Evolutionary conservation across 1,284 basidiomycete genomes (phyloP), one percentile per base, ranked within the genome.

Genomic region (Flammula alnicola): DNA sequence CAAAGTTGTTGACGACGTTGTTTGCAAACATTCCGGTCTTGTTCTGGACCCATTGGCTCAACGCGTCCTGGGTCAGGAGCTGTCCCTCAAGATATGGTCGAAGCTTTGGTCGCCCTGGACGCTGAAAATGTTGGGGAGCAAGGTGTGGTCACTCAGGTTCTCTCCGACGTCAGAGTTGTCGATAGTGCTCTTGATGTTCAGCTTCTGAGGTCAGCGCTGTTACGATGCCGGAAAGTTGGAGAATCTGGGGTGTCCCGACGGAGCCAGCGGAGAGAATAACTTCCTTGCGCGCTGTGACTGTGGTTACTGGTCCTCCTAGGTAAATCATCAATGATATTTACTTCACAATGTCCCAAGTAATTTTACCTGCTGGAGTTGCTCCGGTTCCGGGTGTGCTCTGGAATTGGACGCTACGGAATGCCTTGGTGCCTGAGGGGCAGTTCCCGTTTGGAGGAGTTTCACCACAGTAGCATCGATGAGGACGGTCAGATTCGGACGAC

Each of bases 91-190:
- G 27, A 68, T 44, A 40, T 75, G 72, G 50, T 76, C 62, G 30
- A 49, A 68, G 33, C 72, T 57, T 31, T 80, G 72, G 51, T 73
- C 69, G 5, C 79, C 79, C n/a, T n/a, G n/a, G n/a, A n/a, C n/a
- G n/a, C n/a, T n/a, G n/a, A n/a, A n/a, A n/a, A n/a, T n/a, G n/a
- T n/a, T n/a, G n/a, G n/a, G n/a, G n/a, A n/a, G n/a, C n/a, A n/a
- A n/a, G n/a, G n/a, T n/a, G n/a, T n/a, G n/a, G n/a, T n/a, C n/a
- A n/a, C n/a, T n/a, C n/a, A n/a, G n/a, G n/a, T n/a, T n/a, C n/a
- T n/a, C n/a, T n/a, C n/a, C n/a, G 4, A 79, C 74, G 39, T 67
- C 25, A 17, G 61, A 52, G 27, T 60, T 45, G 20, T 56, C 27
- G 31, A 62, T 49, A 5, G 54, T 23, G 8, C 49, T 30, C 4